A percentile compares a stretch with the other conserved stretches of the same genome.
These are phyloP conservation scores for Beauveria sp. DNA, from an alignment of 2,329 filamentous ascomycete genomes.

Conservation along the genomic window DNA sequence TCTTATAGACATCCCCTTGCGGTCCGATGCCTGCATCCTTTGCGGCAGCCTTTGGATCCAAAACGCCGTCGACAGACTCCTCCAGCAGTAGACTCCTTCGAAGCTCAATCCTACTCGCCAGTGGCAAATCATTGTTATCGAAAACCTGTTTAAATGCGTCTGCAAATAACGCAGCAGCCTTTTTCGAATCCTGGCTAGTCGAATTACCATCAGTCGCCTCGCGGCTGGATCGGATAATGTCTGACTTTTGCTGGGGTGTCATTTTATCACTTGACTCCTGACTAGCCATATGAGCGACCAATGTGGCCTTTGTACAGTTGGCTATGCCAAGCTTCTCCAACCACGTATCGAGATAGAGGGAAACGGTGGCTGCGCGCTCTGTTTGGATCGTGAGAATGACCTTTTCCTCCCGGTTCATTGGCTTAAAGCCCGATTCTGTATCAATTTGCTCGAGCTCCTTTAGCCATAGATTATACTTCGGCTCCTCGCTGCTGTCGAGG, in stretches of 20 bases:
- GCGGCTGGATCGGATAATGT: conserved; percentile 40
- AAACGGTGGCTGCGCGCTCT: conserved; percentile 43
- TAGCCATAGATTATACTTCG: conserved; percentile 48
- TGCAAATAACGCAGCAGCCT: conserved; percentile 42
- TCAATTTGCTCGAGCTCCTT: conserved; percentile 51
- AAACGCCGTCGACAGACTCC: conserved; percentile 44
- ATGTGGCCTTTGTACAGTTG: conserved; percentile 42
- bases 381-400: conserved; percentile 39
- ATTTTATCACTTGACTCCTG: conserved; percentile 39
- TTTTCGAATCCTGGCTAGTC: conserved; percentile 30
- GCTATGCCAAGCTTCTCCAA: conserved; percentile 41
- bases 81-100: conserved; percentile 46
- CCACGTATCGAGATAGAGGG: conserved; percentile 48
- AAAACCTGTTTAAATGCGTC: conserved; percentile 52
- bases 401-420: conserved; percentile 44
- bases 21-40: conserved; percentile 32
- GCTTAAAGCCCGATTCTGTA: conserved; percentile 48
- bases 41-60: conserved; percentile 46
- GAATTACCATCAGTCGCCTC: conserved; percentile 30
- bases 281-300: conserved; percentile 46
- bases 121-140: conserved; percentile 24
- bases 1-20: conserved; percentile 28
- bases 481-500: conserved; percentile 47
- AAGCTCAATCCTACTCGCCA: conserved; percentile 35
- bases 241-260: conserved; percentile 47